Conservation (phyloP, 73 alveolate species). For the Paramecium bursaria region DNA sequence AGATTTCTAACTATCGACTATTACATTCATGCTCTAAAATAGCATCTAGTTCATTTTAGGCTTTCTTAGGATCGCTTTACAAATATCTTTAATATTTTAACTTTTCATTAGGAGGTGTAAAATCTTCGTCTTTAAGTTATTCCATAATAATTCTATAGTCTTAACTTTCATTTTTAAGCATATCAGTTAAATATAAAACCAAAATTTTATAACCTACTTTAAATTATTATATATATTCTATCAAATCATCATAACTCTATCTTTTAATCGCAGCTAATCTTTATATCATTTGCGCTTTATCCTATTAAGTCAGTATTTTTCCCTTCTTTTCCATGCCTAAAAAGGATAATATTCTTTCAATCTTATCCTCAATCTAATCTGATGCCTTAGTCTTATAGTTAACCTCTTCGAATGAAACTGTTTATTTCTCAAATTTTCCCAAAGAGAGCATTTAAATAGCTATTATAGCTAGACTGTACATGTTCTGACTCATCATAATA, state of each 20-base stretch:
- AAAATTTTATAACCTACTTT: too few species aligned
- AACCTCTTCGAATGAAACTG: too few species aligned
- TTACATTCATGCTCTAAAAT: slow-evolving; percentile 4
- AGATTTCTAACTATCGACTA: not conserved
- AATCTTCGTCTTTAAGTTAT: slow-evolving; percentile 29
- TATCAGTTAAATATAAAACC: slow-evolving; percentile 12
- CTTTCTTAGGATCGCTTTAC: not conserved
- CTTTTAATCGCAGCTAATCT: too few species aligned
- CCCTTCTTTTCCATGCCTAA: too few species aligned
- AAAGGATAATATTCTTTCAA: too few species aligned
- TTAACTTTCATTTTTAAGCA: slow-evolving; percentile 32
- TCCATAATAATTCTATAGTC: slow-evolving; percentile 38
- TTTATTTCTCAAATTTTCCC: slow-evolving; percentile 19
- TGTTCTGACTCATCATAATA: not conserved
- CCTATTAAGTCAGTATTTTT: too few species aligned
- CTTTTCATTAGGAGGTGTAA: slow-evolving; percentile 28
- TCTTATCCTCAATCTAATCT: too few species aligned
- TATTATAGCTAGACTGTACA: slow-evolving; percentile 30
- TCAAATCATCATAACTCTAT: too few species aligned
- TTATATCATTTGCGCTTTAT: too few species aligned
- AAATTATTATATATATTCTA: too few species aligned
- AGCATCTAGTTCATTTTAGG: not conserved
- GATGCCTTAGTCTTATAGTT: too few species aligned
- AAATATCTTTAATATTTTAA: not conserved
- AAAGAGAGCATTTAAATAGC: slow-evolving; percentile 36